Base-by-base conservation (phyloP, 2,329 filamentous ascomycete genomes). In the Alternaria tenuissima region DNA sequence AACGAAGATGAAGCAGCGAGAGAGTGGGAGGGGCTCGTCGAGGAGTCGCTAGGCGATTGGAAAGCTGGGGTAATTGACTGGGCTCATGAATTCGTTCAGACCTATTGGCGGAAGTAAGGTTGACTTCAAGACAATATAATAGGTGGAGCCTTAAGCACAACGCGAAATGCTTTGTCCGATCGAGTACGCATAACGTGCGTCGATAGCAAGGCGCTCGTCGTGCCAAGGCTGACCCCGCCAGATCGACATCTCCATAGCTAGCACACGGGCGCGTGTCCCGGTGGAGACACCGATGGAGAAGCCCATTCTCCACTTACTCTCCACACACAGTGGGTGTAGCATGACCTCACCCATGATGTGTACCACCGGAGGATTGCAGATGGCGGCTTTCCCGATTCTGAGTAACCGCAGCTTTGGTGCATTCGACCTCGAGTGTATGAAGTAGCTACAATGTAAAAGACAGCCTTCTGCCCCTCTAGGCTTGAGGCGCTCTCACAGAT, bases 31-130 rank as follows among this genome's bases (percentile, higher is more conserved):
- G 87, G 91, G 63, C 85, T 98, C 60, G 96, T 99, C 74, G 92
- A 95, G 69, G 93, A 97, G 76, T 94, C 92, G 64, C 85, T 95
- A 64, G 71, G 67, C 1, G 94, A 92, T 77, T 93, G 93, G 47
- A 94, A 96, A 69, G 93, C 94, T 0, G 92, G 96, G 4, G 91
- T 98, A 39, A 97, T 99, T 82, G 95, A 99, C 82, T 89, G 93
- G 70, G 83, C 98, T 68, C 95, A 99, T 81, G 93, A 94, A 70
- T 89, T 97, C 81, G 92, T 96, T 62, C 95, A 99, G 82, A 70
- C 67, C 16, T 91, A 92, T 54, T 94, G 94, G 83, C 87, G 92
- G 77, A 89, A 90, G 63, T 78, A 70, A 56, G 12, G 14, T 9
- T 32, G 46, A 32, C 26, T 26, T 14, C 11, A 12, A 41, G 22